These are phyloP conservation scores for Dacryopinax primogenitus DNA, from an alignment of 768 basidiomycete genomes.

Conservation along the genomic window DNA sequence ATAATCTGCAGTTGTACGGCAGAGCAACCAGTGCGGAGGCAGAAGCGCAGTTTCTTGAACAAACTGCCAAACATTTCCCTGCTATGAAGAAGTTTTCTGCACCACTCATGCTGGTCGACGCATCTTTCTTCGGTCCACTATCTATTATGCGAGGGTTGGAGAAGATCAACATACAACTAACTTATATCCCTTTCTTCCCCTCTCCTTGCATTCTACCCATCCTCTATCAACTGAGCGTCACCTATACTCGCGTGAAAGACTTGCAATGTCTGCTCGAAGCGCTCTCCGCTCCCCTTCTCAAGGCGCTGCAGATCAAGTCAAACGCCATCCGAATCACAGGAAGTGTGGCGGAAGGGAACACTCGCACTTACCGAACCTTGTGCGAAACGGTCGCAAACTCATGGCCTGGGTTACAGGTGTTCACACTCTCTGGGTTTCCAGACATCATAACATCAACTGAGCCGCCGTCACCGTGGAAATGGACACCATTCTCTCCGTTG, in stretches of 20 bases:
- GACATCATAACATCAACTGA: background rate
- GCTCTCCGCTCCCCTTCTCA: background rate
- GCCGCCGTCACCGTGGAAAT: background rate
- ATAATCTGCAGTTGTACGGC: slow-evolving; percentile 2
- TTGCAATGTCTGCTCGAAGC: slow-evolving; percentile 1
- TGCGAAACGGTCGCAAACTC: background rate
- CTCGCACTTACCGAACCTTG: background rate
- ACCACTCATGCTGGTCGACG: background rate
- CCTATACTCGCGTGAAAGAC: background rate
- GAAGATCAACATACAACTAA: background rate
- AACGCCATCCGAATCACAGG: slow-evolving; percentile 6
- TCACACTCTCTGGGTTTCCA: background rate
- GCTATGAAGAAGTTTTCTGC: background rate
- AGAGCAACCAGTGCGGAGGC: background rate
- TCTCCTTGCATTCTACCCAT: background rate
- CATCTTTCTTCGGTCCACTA: background rate
- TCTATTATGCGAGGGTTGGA: background rate
- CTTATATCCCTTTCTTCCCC: background rate
- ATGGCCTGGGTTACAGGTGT: background rate
- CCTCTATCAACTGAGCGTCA: background rate
- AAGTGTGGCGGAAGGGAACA: background rate
- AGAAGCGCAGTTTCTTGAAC: background rate
- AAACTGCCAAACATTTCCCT: background rate
- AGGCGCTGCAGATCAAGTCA: background rate
- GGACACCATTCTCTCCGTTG: background rate